Base-by-base conservation (phyloP, 2,329 filamentous ascomycete species). In the Reticulascus tulasneorum region DNA sequence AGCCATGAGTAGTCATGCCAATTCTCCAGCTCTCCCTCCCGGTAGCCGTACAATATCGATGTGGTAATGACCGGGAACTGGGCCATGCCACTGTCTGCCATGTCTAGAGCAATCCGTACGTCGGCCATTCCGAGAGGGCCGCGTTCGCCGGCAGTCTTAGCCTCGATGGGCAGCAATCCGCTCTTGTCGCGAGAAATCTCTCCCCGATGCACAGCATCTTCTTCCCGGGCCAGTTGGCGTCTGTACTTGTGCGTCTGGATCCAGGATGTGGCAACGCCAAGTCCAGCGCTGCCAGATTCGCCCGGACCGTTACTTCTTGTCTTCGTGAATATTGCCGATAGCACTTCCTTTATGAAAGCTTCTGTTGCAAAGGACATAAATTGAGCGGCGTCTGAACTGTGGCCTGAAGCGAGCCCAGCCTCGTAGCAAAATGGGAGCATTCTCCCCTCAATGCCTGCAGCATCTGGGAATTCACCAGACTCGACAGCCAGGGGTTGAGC, bases 241-340 rank as follows among this genome's bases (percentile, higher is more conserved):
- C 79, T 79, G 60, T 91, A 96, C 40, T 79, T 82, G 47, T 82
- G 76, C 3, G 88, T 94, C 56, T 89, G 83, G 40, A 96, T 77
- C 69, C 84, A 86, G 23, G 72, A 73, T 26, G 77, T 77, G 26
- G 79, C 81, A 22, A 78, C 71, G 4, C 82, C 82, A 37, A 79
- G 79, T 4, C 77, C 77, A 33, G 77, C 74, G 40, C 66, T 77
- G 8, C 73, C 77, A 13, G 72, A 74, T 42, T 79, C 74, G 20
- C 78, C 78, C 4, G 79, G 77, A 1, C 76, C 78, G 50, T 85
- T 84, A 50, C 75, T 76, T 42, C 77, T 67, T 2, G 80, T 83
- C 33, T 79, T 75, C 44, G 73, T 75, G 45, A 83, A 82, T 7
- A 84, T 69, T 7, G 75, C 69, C 3, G 78, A 73, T 36, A 85